Evolutionary conservation across 1,284 basidiomycete genomes (phyloP).

Genomic region (Anthracocystis setariae): DNA sequence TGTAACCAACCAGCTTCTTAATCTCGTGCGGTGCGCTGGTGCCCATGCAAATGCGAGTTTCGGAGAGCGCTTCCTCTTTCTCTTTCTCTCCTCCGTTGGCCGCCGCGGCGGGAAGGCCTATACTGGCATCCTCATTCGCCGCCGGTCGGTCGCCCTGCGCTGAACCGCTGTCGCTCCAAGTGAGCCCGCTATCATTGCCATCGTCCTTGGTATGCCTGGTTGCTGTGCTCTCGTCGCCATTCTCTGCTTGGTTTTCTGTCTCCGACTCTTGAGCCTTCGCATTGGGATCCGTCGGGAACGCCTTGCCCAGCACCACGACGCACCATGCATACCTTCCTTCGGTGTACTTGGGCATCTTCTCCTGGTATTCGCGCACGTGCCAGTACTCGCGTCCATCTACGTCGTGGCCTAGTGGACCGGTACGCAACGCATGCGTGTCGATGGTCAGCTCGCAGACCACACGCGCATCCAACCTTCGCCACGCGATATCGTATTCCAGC

Average conservation of each 20-base stretch:
- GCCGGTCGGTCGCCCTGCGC: slow-evolving; percentile 12
- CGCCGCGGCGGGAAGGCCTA: slow-evolving; percentile 18
- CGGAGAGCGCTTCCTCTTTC: not conserved
- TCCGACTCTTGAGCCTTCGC: not conserved
- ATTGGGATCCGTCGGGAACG: slow-evolving; percentile 22
- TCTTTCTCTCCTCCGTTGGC: slow-evolving; percentile 1
- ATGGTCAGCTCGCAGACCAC: slow-evolving; percentile 26
- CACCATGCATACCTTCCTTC: slow-evolving; percentile 53
- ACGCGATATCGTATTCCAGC: slow-evolving; percentile 27
- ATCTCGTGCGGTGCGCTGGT: slow-evolving; percentile 38
- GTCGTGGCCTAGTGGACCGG: slow-evolving; percentile 48
- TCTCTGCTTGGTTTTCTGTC: slow-evolving; percentile 1
- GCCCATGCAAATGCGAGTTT: slow-evolving; percentile 45
- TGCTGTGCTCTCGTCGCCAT: slow-evolving; percentile 8
- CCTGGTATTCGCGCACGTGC: slow-evolving; percentile 55
- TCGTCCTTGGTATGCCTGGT: slow-evolving; percentile 5
- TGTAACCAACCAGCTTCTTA: slow-evolving; percentile 30
- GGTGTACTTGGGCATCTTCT: slow-evolving; percentile 50
- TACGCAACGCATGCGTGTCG: slow-evolving; percentile 45
- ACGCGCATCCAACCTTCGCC: slow-evolving; percentile 32
- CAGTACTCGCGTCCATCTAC: slow-evolving; percentile 55
- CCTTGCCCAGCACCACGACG: slow-evolving; percentile 39
- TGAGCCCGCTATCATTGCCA: slow-evolving; percentile 31
- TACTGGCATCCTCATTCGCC: not conserved
- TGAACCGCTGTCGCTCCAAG: slow-evolving; percentile 22